These are phyloP conservation scores for Hymenoscyphus repandus DNA, from an alignment of 2,329 filamentous ascomycete species.

Conservation along the genomic window DNA sequence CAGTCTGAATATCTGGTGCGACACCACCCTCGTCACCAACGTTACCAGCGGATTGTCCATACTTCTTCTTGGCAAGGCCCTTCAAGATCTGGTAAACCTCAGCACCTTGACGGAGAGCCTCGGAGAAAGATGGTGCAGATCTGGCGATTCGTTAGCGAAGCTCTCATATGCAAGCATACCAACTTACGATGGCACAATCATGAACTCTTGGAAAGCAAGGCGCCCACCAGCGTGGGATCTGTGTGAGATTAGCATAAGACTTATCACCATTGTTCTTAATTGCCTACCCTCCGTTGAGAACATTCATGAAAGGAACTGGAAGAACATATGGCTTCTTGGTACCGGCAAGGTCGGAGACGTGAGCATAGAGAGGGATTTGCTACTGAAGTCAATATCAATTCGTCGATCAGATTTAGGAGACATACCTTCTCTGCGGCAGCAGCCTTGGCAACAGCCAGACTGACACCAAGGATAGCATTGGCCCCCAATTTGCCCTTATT, in stretches of 20 bases:
- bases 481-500: conserved; percentile 88
- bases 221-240: conserved; percentile 96
- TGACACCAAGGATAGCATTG: conserved; percentile 84
- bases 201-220: conserved; percentile 93
- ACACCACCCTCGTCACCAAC: conserved; percentile 99
- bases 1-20: conserved; percentile 95
- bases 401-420: conserved; percentile 2
- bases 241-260: conserved; percentile 15
- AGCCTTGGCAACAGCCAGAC: conserved; percentile 79
- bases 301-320: conserved; percentile 90
- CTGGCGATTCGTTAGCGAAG: conserved; percentile 36
- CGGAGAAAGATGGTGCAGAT: conserved; percentile 82
- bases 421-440: conserved; percentile 77
- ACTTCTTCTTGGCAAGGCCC: conserved; percentile 96
- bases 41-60: conserved; percentile 97
- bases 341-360: conserved; percentile 80
- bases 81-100: conserved; percentile 99
- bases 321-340: conserved; percentile 91
- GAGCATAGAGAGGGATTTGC: conserved; percentile 79
- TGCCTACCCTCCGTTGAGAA: conserved; percentile 66
- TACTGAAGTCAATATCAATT: conserved; percentile 27
- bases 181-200: conserved; percentile 78
- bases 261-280: not conserved
- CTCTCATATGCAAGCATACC: not conserved
- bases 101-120: conserved; percentile 92